Evolutionary conservation across 306 rosid genomes (phyloP).

Genomic region (Rosa persica): DNA sequence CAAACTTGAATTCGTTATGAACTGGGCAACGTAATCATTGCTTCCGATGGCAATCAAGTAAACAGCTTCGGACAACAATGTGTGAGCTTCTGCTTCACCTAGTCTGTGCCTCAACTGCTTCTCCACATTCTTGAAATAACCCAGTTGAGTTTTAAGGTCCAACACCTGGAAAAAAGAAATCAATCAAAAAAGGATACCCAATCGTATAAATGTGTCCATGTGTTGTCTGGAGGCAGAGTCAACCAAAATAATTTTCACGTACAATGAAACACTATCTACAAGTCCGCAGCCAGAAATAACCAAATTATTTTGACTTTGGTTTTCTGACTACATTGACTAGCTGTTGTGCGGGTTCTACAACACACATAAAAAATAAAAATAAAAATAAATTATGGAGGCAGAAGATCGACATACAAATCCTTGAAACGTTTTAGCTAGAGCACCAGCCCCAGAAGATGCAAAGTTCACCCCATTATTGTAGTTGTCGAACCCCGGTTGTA

Average conservation of each 20-base stretch:
- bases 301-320: background rate
- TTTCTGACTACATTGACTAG: background rate
- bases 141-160: no score
- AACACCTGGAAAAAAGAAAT: no score
- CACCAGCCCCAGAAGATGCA: constrained; percentile 42
- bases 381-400: background rate
- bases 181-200: no score
- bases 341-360: background rate
- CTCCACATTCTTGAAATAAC: no score
- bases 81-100: no score
- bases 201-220: background rate
- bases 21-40: no score
- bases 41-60: no score
- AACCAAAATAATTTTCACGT: background rate
- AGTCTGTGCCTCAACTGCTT: no score
- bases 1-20: no score
- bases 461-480: constrained; percentile 36
- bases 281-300: background rate
- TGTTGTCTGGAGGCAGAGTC: background rate
- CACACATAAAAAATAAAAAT: no score
- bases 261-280: background rate
- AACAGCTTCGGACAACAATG: no score
- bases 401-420: constrained; percentile 31
- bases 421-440: constrained; percentile 25
- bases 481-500: constrained; percentile 24